A percentile compares a stretch with the other conserved stretches of the same genome.
Conservation (phyloP, 805 yeast genomes). For the Ogataea polymorpha region DNA sequence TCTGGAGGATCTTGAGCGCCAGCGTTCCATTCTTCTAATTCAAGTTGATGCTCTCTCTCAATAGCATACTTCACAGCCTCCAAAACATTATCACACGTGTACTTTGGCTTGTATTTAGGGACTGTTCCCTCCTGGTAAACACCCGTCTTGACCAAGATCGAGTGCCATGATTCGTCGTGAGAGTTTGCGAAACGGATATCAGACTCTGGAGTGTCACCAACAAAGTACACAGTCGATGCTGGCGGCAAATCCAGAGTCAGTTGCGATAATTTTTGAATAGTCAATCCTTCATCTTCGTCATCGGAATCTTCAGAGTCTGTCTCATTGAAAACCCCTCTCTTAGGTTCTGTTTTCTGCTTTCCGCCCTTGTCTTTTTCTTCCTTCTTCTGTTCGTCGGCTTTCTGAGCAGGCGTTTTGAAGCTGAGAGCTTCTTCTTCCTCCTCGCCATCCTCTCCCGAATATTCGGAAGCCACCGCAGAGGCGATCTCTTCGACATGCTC, state of each 20-base stretch:
- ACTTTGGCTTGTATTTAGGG: constrained; percentile 78
- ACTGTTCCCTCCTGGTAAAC: constrained; percentile 77
- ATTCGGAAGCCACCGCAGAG: constrained; percentile 21
- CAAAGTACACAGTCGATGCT: constrained; percentile 82
- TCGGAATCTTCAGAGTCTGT: constrained; percentile 31
- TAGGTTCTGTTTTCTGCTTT: constrained; percentile 2
- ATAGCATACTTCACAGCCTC: constrained; percentile 83
- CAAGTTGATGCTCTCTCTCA: constrained; percentile 73
- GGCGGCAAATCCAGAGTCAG: constrained; percentile 63
- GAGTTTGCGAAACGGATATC: constrained; percentile 86
- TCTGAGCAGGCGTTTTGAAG: constrained; percentile 14
- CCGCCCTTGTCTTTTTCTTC: not conserved
- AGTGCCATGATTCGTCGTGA: constrained; percentile 80
- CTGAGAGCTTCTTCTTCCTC: constrained; percentile 15
- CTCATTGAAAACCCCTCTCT: constrained; percentile 25
- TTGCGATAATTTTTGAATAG: constrained; percentile 43
- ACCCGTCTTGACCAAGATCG: constrained; percentile 83
- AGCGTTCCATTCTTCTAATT: constrained; percentile 69
- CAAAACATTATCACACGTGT: constrained; percentile 66
- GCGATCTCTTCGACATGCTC: constrained; percentile 56
- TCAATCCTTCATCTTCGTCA: constrained; percentile 39
- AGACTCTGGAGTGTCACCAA: constrained; percentile 88
- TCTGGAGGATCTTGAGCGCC: constrained; percentile 26
- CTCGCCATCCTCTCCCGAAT: constrained; percentile 13
- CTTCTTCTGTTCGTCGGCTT: no score